Percentiles rank a stretch among this genome's conserved stretches.
Evolutionary conservation across 2,329 filamentous ascomycete genomes (phyloP).

Genomic region (Arthrobotrys megalospora): DNA sequence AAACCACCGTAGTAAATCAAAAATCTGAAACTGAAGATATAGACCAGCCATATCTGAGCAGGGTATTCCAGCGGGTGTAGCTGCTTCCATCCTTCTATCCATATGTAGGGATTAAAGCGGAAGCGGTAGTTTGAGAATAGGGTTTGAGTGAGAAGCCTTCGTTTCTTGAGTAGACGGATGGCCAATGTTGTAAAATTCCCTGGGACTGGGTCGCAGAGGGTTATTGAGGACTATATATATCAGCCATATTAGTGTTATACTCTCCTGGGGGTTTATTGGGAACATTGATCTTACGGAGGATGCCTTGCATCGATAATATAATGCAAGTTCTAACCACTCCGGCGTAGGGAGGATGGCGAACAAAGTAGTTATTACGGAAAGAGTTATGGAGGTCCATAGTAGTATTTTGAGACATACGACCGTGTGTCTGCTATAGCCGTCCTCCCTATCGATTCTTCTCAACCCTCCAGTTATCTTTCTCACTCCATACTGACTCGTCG

Average conservation of each 20-base stretch:
- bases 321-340: background rate
- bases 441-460: background rate
- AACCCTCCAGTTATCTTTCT: background rate
- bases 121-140: constrained; percentile 18
- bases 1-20: background rate
- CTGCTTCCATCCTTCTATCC: constrained; percentile 10
- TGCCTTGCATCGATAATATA: background rate
- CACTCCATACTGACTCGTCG: background rate
- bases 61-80: constrained; percentile 40
- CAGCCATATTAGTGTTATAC: background rate
- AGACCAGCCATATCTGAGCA: constrained; percentile 33
- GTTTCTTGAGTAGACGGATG: constrained; percentile 25
- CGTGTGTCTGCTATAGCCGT: constrained; percentile 13
- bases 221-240: background rate
- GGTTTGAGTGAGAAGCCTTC: constrained; percentile 22
- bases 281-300: background rate
- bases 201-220: background rate
- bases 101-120: background rate
- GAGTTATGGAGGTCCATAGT: constrained; percentile 19
- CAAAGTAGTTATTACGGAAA: constrained; percentile 20
- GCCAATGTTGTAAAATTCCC: background rate
- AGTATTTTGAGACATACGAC: constrained; percentile 1
- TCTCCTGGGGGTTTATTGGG: background rate
- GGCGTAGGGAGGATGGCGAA: constrained; percentile 2
- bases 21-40: constrained; percentile 19